Evolutionary conservation across 306 rosid species (phyloP), one percentile per base, ranked within the genome.

Genomic region (Prunus mume): DNA sequence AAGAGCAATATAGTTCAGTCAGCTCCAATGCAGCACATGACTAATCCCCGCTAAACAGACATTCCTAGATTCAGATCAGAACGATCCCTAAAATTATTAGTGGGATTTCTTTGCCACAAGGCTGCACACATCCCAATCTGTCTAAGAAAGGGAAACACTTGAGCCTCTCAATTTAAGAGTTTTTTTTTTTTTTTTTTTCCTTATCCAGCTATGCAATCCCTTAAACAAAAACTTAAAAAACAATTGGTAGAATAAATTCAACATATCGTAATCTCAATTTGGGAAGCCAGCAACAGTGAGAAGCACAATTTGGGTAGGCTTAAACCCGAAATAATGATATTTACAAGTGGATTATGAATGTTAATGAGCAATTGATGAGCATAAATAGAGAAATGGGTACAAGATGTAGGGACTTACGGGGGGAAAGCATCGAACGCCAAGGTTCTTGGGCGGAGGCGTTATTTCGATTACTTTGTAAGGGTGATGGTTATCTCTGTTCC

Each of bases 391-490:
- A 57, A 64, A 76, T 25, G 63, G 19, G 71, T 17, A 3, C 57
- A 38, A 51, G 34, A 28, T 5, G 3, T 13, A 51, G 41, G 70
- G 74, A 78, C 96, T 82, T 83, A 94, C 98, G 19, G 96, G 84
- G 24, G 96, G 90, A 15, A 94, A 78, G 88, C 96, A 90, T 78
- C 98, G 98, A 83, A 91, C 84, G 67, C 98, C 97, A 18, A 92
- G 96, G 83, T 61, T 81, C 84, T 86, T 94, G 74, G 98, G 98
- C 12, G 98, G 98, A 85, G 98, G 98, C 49, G 97, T 84, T 38
- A 95, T 95, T 83, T 95, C 98, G 67, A 92, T 79, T 7, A 95
- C 98, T 83, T 90, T 90, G 85, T 92, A 95, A 0, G 97, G 95
- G 83, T 78, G 81, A 64, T 65, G 66, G 78, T 86, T 84, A 19